These are phyloP conservation scores for Aspergillus sp. DNA, from an alignment of 2,329 filamentous ascomycete species.

Conservation along the genomic window DNA sequence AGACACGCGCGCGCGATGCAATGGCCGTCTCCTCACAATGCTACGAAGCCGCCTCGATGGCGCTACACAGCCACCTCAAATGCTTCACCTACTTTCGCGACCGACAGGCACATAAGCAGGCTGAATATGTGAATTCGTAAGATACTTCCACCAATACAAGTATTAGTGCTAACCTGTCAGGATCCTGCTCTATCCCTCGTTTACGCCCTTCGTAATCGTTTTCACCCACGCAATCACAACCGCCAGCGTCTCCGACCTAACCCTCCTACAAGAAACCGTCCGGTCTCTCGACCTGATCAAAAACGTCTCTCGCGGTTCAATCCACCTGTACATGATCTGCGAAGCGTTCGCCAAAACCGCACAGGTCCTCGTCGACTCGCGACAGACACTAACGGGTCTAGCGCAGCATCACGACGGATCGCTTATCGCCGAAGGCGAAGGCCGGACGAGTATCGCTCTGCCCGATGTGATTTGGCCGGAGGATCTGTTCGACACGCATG, in stretches of 20 bases:
- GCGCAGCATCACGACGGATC: conserved; percentile 31
- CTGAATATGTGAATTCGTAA: conserved; percentile 34
- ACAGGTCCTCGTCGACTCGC: conserved; percentile 28
- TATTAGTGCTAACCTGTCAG: conserved; percentile 18
- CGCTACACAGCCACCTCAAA: conserved; percentile 32
- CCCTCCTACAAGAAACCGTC: conserved; percentile 30
- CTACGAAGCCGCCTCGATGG: conserved; percentile 31
- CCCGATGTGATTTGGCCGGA: conserved; percentile 32
- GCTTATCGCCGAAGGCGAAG: conserved; percentile 22
- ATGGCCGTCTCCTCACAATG: conserved; percentile 33
- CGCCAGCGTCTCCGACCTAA: conserved; percentile 25
- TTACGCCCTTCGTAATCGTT: conserved; percentile 33
- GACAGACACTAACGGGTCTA: conserved; percentile 28
- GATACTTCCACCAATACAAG: no score
- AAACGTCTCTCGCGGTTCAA: conserved; percentile 26
- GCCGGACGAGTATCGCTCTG: conserved; percentile 27
- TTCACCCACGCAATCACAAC: conserved; percentile 36
- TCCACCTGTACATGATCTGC: conserved; percentile 27
- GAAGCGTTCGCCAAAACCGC: conserved; percentile 31
- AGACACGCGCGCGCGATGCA: conserved; percentile 27
- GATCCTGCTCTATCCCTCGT: conserved; percentile 33
- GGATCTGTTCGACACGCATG: conserved; percentile 25
- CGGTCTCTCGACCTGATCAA: conserved; percentile 28
- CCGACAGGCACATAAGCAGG: conserved; percentile 32
- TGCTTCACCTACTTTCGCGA: conserved; percentile 32